Evolutionary conservation across 305 asterid species (phyloP).

Genomic region (Petunia hybrid): DNA sequence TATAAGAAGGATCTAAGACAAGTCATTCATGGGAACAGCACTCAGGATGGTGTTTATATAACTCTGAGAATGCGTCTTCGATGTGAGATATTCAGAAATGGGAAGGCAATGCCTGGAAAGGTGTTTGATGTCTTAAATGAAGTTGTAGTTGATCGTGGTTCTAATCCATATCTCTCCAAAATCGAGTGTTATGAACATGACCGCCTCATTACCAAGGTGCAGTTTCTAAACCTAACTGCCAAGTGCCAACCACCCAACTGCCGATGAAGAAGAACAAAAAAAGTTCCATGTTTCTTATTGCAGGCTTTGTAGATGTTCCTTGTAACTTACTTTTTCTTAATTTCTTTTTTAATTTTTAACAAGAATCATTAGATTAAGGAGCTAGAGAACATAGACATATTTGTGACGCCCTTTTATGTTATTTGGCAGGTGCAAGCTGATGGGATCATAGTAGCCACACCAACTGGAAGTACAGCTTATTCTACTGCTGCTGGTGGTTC

Average conservation of each 20-base stretch:
- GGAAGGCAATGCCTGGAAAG: conserved; percentile 93
- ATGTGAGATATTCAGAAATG: conserved; percentile 92
- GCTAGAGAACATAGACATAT: conserved; percentile 5
- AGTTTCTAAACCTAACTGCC: conserved; percentile 25
- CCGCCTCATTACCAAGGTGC: conserved; percentile 95
- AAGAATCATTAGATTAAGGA: conserved; percentile 15
- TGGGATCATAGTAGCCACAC: conserved; percentile 98
- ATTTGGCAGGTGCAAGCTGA: conserved; percentile 93
- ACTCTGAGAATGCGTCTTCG: conserved; percentile 98
- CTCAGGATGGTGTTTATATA: conserved; percentile 85
- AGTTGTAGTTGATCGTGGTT: conserved; percentile 96
- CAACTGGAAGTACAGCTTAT: conserved; percentile 99
- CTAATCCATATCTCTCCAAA: conserved; percentile 97
- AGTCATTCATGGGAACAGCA: conserved; percentile 82
- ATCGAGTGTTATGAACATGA: conserved; percentile 97
- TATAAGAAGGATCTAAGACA: conserved; percentile 81
- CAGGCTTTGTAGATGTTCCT: conserved; percentile 6
- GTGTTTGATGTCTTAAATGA: conserved; percentile 92
- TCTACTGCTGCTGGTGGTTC: conserved; percentile 99
- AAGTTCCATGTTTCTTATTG: background rate
- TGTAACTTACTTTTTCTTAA: background rate
- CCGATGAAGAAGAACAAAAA: conserved; percentile 26
- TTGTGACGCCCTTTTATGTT: conserved; percentile 7
- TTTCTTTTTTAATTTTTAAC: conserved; percentile 17
- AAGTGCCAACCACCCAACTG: conserved; percentile 22